These are phyloP conservation scores for Phaeolepiota aurea DNA, from an alignment of 768 basidiomycete species.

Conservation along the genomic window DNA sequence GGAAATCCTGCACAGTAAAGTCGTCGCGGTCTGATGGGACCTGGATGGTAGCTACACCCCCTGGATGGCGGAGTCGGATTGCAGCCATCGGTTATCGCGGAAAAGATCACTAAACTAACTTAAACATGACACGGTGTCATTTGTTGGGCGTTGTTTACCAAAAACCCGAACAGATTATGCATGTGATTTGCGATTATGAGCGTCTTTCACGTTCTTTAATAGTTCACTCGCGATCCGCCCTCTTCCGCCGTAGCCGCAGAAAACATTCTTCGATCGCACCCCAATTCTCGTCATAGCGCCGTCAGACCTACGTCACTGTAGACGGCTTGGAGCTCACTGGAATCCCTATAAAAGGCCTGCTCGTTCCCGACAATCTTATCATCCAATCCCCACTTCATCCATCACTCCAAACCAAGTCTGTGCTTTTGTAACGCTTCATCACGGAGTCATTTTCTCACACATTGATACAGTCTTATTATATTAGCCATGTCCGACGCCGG, in stretches of 20 bases:
- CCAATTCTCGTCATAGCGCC: no score
- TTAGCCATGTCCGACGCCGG: constrained; percentile 44
- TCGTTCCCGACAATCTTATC: not conserved
- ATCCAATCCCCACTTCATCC: not conserved
- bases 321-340: not conserved
- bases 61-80: constrained; percentile 76
- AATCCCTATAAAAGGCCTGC: not conserved
- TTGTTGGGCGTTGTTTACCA: constrained; percentile 10
- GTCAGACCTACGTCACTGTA: constrained; percentile 4
- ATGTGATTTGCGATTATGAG: no score
- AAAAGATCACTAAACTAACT: not conserved
- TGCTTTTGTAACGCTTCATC: not conserved
- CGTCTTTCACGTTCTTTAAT: no score
- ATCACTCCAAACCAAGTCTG: not conserved
- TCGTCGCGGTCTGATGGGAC: constrained; percentile 43
- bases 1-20: constrained; percentile 67
- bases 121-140: constrained; percentile 12
- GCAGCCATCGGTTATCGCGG: constrained; percentile 42
- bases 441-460: not conserved
- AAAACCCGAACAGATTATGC: no score
- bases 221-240: no score
- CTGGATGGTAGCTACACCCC: constrained; percentile 73
- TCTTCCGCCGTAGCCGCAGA: no score
- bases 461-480: not conserved
- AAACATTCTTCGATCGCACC: no score